These are phyloP conservation scores for Ceratobasidium theobromae DNA, from an alignment of 1,284 basidiomycete genomes.

Conservation along the genomic window DNA sequence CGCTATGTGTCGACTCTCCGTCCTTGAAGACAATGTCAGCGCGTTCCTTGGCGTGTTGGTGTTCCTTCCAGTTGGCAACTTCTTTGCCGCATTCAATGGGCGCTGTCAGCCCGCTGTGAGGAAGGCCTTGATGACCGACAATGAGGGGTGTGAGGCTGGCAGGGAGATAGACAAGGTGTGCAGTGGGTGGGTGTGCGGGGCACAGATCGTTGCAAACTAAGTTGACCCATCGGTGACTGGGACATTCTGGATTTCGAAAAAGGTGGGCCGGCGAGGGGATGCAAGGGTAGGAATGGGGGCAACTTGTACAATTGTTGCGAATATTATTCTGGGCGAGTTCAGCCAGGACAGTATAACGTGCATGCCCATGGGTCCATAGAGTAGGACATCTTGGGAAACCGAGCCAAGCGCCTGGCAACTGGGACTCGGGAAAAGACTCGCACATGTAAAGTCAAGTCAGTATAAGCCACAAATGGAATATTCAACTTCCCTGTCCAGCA, in stretches of 20 bases:
- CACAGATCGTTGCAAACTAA: background rate
- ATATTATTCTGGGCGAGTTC: slow-evolving; percentile 7
- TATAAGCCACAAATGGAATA: background rate
- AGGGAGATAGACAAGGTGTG: slow-evolving; percentile 8
- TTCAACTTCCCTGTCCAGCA: slow-evolving; percentile 17
- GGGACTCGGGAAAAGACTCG: slow-evolving; percentile 4
- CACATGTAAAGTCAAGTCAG: background rate
- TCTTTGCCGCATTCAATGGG: slow-evolving; percentile 6
- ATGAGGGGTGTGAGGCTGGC: slow-evolving; percentile 1
- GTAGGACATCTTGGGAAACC: background rate
- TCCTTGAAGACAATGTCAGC: slow-evolving; percentile 16
- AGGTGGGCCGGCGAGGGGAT: slow-evolving; percentile 3
- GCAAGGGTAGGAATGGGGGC: background rate
- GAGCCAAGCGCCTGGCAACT: background rate
- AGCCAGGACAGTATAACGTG: slow-evolving; percentile 1
- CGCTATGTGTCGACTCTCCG: background rate
- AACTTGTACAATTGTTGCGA: background rate
- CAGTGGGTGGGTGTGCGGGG: background rate
- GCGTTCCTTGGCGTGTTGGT: slow-evolving; percentile 1
- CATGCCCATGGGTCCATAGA: slow-evolving; percentile 17
- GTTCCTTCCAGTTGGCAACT: slow-evolving; percentile 3
- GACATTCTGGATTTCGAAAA: slow-evolving; percentile 16
- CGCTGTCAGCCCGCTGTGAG: slow-evolving; percentile 1
- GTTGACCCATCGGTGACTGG: slow-evolving; percentile 8
- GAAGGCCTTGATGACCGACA: slow-evolving; percentile 10